phyloP scores from a whole-genome alignment of 768 basidiomycete species.

The Phlegmacium glaucopus region DNA sequence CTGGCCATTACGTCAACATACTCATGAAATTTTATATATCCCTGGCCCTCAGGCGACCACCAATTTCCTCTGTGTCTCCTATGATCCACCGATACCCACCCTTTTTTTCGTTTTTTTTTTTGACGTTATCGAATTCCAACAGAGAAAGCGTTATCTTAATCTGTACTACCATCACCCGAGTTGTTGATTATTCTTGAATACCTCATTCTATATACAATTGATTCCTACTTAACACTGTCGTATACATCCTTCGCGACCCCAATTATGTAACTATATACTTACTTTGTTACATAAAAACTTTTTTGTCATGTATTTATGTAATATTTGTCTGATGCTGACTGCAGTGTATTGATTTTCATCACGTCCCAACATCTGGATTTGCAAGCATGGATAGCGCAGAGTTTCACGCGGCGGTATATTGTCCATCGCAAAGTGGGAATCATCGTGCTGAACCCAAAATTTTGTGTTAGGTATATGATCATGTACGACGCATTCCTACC shows the following conservation, averaged over 20 bases:
- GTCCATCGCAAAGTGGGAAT: neutral
- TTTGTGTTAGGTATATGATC: constrained; percentile 63
- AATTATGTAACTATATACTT: no score
- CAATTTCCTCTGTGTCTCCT: constrained; percentile 2
- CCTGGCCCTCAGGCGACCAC: constrained; percentile 7
- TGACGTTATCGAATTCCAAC: no score
- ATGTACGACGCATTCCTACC: constrained; percentile 66
- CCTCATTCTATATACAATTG: no score
- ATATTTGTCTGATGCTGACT: neutral
- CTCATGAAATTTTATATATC: constrained; percentile 6
- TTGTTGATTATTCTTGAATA: no score
- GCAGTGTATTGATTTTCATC: no score
- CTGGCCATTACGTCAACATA: constrained; percentile 23
- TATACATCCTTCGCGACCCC: no score
- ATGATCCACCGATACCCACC: neutral
- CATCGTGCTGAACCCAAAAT: neutral
- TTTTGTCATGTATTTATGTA: neutral
- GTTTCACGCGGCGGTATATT: constrained; percentile 32
- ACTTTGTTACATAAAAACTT: neutral
- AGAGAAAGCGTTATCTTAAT: no score
- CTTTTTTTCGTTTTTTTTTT: neutral
- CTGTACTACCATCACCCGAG: no score
- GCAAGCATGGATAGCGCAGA: constrained; percentile 29
- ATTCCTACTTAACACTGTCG: no score
- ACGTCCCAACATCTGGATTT: no score